A percentile compares a stretch with the other conserved stretches of the same genome.
These are phyloP conservation scores for Rusavskia elegans DNA, from an alignment of 495 filamentous ascomycete genomes.

Conservation along the genomic window DNA sequence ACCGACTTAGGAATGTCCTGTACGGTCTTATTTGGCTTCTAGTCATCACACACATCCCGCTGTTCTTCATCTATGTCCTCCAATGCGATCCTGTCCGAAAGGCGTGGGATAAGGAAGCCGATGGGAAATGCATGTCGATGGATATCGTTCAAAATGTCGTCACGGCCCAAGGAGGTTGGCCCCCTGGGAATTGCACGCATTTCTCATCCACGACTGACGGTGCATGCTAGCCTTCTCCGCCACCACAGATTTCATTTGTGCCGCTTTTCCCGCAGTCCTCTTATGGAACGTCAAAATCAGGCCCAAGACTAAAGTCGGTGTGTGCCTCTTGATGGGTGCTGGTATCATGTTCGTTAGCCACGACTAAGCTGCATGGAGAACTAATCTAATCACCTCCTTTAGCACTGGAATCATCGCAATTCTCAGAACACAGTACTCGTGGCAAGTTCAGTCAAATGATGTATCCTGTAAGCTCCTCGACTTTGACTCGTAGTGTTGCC, in stretches of 20 bases:
- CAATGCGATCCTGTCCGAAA: constrained; percentile 5
- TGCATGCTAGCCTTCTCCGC: constrained; percentile 6
- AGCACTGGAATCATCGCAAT: neutral
- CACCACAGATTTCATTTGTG: constrained; percentile 18
- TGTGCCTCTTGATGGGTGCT: constrained; percentile 23
- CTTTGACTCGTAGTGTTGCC: too few relatives aligned
- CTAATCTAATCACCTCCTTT: constrained; percentile 1
- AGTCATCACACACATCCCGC: neutral
- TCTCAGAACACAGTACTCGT: neutral
- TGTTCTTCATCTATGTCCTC: neutral
- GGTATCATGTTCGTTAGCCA: constrained; percentile 19
- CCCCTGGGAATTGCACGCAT: neutral
- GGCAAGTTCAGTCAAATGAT: too few relatives aligned
- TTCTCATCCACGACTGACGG: too few relatives aligned
- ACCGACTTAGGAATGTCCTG: neutral
- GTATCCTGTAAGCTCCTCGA: too few relatives aligned
- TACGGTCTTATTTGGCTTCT: neutral
- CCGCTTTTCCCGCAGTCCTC: constrained; percentile 21
- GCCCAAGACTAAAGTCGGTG: constrained; percentile 18
- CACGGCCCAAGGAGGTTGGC: constrained; percentile 16
- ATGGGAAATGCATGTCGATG: constrained; percentile 7
- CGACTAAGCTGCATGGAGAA: neutral
- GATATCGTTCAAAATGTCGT: constrained; percentile 4
- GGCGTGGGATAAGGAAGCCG: constrained; percentile 14
- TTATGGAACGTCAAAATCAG: constrained; percentile 15